Evolutionary conservation across 306 rosid genomes (phyloP).

Genomic region (Acacia acuminata): DNA sequence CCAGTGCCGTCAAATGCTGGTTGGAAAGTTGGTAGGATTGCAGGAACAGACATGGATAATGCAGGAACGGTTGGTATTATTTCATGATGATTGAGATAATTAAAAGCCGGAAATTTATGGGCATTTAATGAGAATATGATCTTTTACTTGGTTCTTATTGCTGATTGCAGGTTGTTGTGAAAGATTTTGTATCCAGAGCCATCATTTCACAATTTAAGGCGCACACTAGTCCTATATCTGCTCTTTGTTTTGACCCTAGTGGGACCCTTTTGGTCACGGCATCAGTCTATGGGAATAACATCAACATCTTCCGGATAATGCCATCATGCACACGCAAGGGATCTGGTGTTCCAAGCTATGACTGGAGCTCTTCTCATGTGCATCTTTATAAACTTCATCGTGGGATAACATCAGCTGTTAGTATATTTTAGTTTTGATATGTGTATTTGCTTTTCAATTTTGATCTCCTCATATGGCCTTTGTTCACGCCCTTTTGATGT

Average conservation of each 20-base stretch:
- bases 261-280: slow-evolving; percentile 94
- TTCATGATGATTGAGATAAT: slow-evolving; percentile 21
- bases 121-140: slow-evolving; percentile 22
- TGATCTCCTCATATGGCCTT: slow-evolving; percentile 14
- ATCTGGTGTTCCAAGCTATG: slow-evolving; percentile 52
- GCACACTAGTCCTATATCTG: slow-evolving; percentile 89
- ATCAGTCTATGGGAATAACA: slow-evolving; percentile 78
- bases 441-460: slow-evolving; percentile 26
- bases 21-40: slow-evolving; percentile 65
- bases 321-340: slow-evolving; percentile 61
- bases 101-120: not conserved
- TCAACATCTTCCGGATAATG: slow-evolving; percentile 88
- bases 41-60: slow-evolving; percentile 67
- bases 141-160: slow-evolving; percentile 36
- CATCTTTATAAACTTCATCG: slow-evolving; percentile 92
- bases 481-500: slow-evolving; percentile 17
- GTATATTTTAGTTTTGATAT: slow-evolving; percentile 42
- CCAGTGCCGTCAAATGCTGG: slow-evolving; percentile 66
- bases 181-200: slow-evolving; percentile 72
- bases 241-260: slow-evolving; percentile 88
- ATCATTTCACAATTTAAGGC: slow-evolving; percentile 85
- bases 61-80: slow-evolving; percentile 81
- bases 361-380: slow-evolving; percentile 75
- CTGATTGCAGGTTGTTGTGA: slow-evolving; percentile 72
- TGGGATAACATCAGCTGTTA: slow-evolving; percentile 91